Evolutionary conservation across 441 rosid genomes (phyloP), one percentile per base, ranked within the genome.

Genomic region (Euphorbia corollata): DNA sequence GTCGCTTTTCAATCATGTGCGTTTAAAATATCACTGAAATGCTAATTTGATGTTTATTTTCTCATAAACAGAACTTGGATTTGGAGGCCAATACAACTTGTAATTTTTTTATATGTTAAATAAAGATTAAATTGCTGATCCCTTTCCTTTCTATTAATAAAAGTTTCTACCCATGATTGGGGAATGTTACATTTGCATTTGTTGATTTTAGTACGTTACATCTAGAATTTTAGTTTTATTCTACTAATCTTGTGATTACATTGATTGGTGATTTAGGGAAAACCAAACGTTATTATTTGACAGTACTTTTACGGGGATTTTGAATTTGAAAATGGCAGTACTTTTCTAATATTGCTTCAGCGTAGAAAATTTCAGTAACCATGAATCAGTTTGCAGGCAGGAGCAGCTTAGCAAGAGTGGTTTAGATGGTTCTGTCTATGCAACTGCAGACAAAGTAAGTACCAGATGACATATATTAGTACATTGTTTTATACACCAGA

Each of bases 331-430:
- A 51, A 51, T 45, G 51, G 51, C 23, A 51, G 56, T 19, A 19
- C 56, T 51, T n/a, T 50, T 51, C 22, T 51, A 51, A 6, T 18
- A 18, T 51, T 10, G 56, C 23, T n/a, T 18, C 10, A n/a, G 56
- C 22, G 18, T 0, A n/a, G 56, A 45, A 51, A 51, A 3, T 53
- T 23, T 43, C 19, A 24, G 51, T 38, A 0, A 55, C 13, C 19
- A 18, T 47, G 20, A 18, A 2, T 27, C 55, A 19, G 61, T 58
- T 75, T 77, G 59, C 67, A 84, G 88, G 68, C 75, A 79, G 74
- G 86, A 81, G 72, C 88, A 82, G 65, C 86, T 85, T 64, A 71
- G 74, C 78, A 85, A 80, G 68, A 79, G 85, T 67, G 88, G 88
- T 63, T 85, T 85, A 74, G 85, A 82, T 62, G 88, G 88, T 64